Conservation (phyloP, 2,329 filamentous ascomycete genomes). For the Clonostachys rosea region DNA sequence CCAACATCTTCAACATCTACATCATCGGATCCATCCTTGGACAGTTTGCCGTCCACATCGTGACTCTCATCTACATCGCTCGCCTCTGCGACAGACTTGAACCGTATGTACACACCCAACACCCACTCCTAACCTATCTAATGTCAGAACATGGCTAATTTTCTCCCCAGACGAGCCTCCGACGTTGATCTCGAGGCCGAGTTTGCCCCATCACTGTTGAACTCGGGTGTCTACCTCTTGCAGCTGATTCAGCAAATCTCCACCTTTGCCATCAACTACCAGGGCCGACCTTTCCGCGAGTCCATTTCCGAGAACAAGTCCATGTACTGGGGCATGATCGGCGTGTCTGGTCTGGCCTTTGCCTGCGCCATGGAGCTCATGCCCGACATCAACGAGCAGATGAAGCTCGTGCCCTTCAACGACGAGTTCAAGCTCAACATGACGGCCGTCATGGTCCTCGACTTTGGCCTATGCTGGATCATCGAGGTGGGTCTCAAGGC, state of each 20-base stretch:
- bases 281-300: constrained; percentile 96
- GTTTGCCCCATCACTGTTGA: constrained; percentile 88
- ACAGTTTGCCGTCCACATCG: constrained; percentile 95
- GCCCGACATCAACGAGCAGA: constrained; percentile 89
- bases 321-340: constrained; percentile 96
- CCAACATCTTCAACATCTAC: constrained; percentile 98
- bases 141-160: constrained; percentile 13
- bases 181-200: constrained; percentile 90
- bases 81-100: constrained; percentile 81
- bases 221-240: constrained; percentile 93
- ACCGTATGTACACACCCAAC: constrained; percentile 56
- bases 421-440: constrained; percentile 85
- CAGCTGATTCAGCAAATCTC: constrained; percentile 99
- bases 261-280: constrained; percentile 99
- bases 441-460: constrained; percentile 78
- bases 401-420: constrained; percentile 87
- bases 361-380: constrained; percentile 92
- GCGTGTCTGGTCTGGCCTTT: constrained; percentile 87
- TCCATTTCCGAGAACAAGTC: constrained; percentile 91
- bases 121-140: neutral
- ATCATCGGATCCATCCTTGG: constrained; percentile 97
- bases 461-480: constrained; percentile 81
- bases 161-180: constrained; percentile 34
- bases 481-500: constrained; percentile 84
- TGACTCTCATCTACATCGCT: constrained; percentile 89